Conservation (phyloP, 2,329 filamentous ascomycete species). For the Rutstroemia sp. region DNA sequence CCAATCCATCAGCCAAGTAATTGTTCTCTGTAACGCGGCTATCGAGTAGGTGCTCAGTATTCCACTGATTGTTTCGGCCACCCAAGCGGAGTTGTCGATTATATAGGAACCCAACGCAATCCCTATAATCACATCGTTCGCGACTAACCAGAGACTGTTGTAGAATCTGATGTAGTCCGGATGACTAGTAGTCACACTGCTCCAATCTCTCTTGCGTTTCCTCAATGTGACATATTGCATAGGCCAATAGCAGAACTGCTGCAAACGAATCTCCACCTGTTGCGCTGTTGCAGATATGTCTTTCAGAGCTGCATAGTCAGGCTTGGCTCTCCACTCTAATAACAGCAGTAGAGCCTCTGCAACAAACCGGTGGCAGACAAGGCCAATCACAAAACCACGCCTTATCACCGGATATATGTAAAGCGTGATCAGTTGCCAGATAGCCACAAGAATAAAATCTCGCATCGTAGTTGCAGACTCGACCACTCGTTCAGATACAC, state of each 20-base stretch:
- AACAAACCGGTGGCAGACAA: conserved; percentile 72
- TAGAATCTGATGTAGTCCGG: conserved; percentile 99
- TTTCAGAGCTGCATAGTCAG: conserved; percentile 77
- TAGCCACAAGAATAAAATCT: conserved; percentile 60
- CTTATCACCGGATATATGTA: conserved; percentile 76
- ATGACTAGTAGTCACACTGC: conserved; percentile 89
- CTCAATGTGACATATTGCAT: conserved; percentile 90
- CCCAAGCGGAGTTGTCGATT: conserved; percentile 84
- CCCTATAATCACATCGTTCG: conserved; percentile 97
- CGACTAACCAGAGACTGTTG: conserved; percentile 96
- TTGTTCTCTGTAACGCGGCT: conserved; percentile 78
- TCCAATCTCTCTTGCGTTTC: conserved; percentile 87
- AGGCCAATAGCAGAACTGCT: conserved; percentile 99
- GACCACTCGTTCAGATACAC: conserved; percentile 88
- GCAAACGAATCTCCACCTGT: conserved; percentile 91
- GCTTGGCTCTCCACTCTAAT: conserved; percentile 76
- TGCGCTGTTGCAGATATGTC: conserved; percentile 95
- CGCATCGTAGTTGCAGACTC: conserved; percentile 85
- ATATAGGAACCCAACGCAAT: conserved; percentile 96
- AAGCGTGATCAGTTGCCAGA: conserved; percentile 63
- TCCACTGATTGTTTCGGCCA: conserved; percentile 70
- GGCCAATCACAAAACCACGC: conserved; percentile 63
- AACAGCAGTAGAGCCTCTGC: conserved; percentile 73
- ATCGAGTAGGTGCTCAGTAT: conserved; percentile 79
- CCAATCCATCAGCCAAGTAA: conserved; percentile 93